phyloP scores from a whole-genome alignment of 108 stramenopile species.

The Nitzschia inconspicua region DNA sequence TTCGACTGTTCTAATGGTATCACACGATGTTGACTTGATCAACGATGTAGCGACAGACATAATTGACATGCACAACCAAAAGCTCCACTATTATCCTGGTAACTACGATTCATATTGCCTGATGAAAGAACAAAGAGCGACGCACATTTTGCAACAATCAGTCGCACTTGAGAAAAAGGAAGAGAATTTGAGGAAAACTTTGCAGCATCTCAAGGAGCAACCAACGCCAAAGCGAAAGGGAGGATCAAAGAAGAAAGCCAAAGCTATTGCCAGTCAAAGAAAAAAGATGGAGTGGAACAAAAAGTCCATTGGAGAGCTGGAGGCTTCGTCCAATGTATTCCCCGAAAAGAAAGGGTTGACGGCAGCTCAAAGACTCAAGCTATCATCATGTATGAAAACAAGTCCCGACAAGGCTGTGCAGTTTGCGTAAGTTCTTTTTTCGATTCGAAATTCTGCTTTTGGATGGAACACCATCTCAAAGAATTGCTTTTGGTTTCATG shows the following conservation, averaged over 20 bases:
- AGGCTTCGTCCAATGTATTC: slow-evolving; percentile 1
- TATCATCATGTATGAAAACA: slow-evolving; percentile 25
- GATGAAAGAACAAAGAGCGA: slow-evolving; percentile 51
- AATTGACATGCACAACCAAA: slow-evolving; percentile 75
- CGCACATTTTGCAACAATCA: slow-evolving; percentile 45
- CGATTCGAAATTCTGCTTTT: not conserved
- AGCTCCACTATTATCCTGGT: slow-evolving; percentile 86
- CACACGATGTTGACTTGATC: slow-evolving; percentile 92
- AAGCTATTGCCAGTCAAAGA: slow-evolving; percentile 38
- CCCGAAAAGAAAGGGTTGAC: slow-evolving; percentile 23
- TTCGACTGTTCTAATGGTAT: slow-evolving; percentile 85
- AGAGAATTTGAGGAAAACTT: slow-evolving; percentile 47
- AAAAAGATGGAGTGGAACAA: slow-evolving; percentile 75
- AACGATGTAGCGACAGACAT: slow-evolving; percentile 88
- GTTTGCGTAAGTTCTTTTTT: slow-evolving; percentile 39
- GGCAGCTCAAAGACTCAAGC: slow-evolving; percentile 49
- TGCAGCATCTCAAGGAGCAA: slow-evolving; percentile 73
- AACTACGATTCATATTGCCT: slow-evolving; percentile 80
- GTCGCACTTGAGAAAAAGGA: slow-evolving; percentile 65
- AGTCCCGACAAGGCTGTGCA: slow-evolving; percentile 79
- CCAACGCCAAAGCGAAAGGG: slow-evolving; percentile 31
- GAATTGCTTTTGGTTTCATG: not conserved
- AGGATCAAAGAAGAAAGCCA: slow-evolving; percentile 49
- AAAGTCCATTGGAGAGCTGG: slow-evolving; percentile 31
- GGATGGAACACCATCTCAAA: not conserved